Evolutionary conservation across 1,139 yeast genomes (phyloP).

Genomic region (Geotrichum phurueaensis): DNA sequence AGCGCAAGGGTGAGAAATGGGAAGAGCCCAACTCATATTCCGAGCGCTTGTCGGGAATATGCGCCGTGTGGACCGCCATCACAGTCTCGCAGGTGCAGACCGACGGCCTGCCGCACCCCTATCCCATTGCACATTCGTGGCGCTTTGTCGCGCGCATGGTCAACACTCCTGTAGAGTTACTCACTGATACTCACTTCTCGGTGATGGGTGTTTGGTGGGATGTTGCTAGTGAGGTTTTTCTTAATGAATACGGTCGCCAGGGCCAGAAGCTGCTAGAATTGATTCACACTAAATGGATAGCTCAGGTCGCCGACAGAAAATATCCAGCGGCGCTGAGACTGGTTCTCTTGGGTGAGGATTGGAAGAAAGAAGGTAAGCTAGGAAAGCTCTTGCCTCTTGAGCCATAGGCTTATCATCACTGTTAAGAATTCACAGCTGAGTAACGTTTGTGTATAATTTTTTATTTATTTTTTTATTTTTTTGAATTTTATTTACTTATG

Average conservation of each 20-base stretch:
- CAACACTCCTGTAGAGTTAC: constrained; percentile 36
- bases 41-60: constrained; percentile 82
- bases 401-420: neutral
- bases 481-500: neutral
- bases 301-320: constrained; percentile 43
- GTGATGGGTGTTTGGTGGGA: constrained; percentile 92
- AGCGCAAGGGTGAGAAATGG: constrained; percentile 56
- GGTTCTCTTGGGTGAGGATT: constrained; percentile 71
- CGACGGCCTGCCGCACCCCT: constrained; percentile 40
- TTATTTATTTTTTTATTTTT: too few species aligned
- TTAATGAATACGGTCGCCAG: constrained; percentile 59
- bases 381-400: constrained; percentile 25
- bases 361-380: constrained; percentile 45
- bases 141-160: constrained; percentile 60
- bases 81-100: constrained; percentile 38
- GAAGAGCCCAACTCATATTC: constrained; percentile 71
- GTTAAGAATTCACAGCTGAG: neutral
- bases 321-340: constrained; percentile 77
- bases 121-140: constrained; percentile 59
- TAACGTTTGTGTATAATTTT: neutral
- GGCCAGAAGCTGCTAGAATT: constrained; percentile 54
- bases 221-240: constrained; percentile 56
- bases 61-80: constrained; percentile 65
- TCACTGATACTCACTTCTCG: constrained; percentile 66
- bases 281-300: constrained; percentile 48